These are phyloP conservation scores for Solanum pennellii DNA, from an alignment of 257 asterid species.

Conservation along the genomic window DNA sequence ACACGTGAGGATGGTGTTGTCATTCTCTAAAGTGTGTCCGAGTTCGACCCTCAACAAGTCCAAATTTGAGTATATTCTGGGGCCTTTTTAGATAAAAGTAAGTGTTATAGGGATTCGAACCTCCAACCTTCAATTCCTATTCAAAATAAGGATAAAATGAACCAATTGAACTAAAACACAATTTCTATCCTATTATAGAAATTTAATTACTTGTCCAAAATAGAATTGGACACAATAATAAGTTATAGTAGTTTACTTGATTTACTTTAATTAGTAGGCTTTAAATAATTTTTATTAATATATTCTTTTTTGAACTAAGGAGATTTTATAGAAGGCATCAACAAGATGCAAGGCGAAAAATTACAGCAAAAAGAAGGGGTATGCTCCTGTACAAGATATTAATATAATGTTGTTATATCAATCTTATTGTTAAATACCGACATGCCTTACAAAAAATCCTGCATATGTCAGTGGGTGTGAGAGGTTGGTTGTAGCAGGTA, in stretches of 20 bases:
- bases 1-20: not conserved
- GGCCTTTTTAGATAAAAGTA: not conserved
- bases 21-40: not conserved
- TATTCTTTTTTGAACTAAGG: no score
- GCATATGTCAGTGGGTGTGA: not conserved
- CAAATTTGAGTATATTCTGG: not conserved
- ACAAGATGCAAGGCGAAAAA: no score
- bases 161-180: no score
- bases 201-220: no score
- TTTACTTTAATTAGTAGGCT: not conserved
- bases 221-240: not conserved
- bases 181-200: not conserved
- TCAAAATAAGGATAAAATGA: no score
- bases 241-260: not conserved
- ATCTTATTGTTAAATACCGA: no score
- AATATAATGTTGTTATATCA: no score
- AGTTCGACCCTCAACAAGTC: not conserved
- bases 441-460: no score
- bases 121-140: not conserved
- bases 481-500: not conserved
- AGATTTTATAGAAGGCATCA: no score
- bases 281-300: no score
- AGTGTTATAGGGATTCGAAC: not conserved
- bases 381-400: no score
- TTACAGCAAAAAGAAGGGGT: no score